These are phyloP conservation scores for Exophiala xenobiotica DNA, from an alignment of 2,329 filamentous ascomycete genomes.

Conservation along the genomic window DNA sequence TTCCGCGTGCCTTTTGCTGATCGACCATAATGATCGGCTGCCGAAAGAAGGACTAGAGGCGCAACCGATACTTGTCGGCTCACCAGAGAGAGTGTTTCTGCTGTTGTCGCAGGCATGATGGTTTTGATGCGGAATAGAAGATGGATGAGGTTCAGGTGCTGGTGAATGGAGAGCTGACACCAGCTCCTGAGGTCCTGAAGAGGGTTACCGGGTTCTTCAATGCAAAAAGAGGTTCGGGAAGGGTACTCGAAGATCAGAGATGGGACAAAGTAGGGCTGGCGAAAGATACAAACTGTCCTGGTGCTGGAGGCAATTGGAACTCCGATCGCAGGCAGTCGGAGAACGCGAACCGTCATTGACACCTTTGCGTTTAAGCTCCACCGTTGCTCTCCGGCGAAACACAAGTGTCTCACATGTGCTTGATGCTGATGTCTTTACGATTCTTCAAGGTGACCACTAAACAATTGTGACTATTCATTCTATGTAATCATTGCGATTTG, in stretches of 20 bases:
- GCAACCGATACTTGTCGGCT: conserved; percentile 94
- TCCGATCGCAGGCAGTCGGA: background rate
- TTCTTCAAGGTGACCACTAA: too few relatives aligned
- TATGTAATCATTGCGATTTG: conserved; percentile 24
- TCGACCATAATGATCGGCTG: conserved; percentile 96
- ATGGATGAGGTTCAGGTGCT: background rate
- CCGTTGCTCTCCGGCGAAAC: too few relatives aligned
- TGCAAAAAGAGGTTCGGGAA: background rate
- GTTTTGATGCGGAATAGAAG: background rate
- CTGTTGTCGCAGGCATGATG: conserved; percentile 92
- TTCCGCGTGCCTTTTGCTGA: conserved; percentile 83
- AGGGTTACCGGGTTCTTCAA: background rate
- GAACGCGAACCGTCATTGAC: background rate
- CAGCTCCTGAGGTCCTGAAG: too few relatives aligned
- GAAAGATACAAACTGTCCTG: too few relatives aligned
- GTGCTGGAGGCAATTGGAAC: too few relatives aligned
- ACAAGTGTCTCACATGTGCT: too few relatives aligned
- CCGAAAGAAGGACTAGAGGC: conserved; percentile 94
- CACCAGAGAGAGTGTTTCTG: conserved; percentile 92
- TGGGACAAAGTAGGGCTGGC: too few relatives aligned
- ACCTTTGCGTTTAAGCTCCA: background rate
- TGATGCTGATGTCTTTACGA: too few relatives aligned
- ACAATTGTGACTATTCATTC: too few relatives aligned
- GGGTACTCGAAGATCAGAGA: too few relatives aligned
- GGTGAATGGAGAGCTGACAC: too few relatives aligned